Evolutionary conservation across 176 grass and related monocot genomes (phyloP).

Genomic region (Thalia dealbata): DNA sequence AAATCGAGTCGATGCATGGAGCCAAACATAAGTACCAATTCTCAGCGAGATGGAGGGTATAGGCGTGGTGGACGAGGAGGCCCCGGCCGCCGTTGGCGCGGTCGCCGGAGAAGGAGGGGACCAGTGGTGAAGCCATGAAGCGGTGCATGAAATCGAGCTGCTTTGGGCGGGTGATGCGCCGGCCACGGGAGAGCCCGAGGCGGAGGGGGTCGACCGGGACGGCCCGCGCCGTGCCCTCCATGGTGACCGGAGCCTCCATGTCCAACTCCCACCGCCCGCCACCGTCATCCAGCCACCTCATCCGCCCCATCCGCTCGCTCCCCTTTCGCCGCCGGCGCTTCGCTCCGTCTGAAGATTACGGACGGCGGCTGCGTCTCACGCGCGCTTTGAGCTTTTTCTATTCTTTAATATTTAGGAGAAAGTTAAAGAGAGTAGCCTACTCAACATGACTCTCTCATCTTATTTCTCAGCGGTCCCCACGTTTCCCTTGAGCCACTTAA

Average conservation of each 20-base stretch:
- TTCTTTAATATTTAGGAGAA: no score
- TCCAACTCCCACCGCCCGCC: conserved; percentile 74
- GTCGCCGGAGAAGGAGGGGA: conserved; percentile 56
- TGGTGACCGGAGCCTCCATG: conserved; percentile 64
- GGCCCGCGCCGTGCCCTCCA: conserved; percentile 73
- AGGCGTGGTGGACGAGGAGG: conserved; percentile 70
- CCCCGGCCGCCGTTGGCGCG: conserved; percentile 19
- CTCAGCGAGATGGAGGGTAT: conserved; percentile 46
- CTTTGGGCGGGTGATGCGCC: conserved; percentile 71
- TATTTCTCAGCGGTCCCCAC: no score
- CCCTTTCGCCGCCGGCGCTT: no score
- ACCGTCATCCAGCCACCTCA: conserved; percentile 56
- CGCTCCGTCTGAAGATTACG: no score
- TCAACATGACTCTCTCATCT: no score
- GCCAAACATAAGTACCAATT: conserved; percentile 34
- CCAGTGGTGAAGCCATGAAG: conserved; percentile 80
- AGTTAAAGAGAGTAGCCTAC: no score
- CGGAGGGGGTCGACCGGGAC: conserved; percentile 70
- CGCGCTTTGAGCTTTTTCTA: no score
- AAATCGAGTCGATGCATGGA: not conserved
- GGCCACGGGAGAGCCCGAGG: conserved; percentile 57
- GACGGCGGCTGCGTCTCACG: no score
- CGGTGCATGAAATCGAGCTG: conserved; percentile 98
- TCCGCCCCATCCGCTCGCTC: conserved; percentile 3
- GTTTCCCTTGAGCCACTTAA: no score